A percentile compares a stretch with the other conserved stretches of the same genome.
phyloP scores from a whole-genome alignment of 139 green algal genomes.

The Chloropicon primus region DNA sequence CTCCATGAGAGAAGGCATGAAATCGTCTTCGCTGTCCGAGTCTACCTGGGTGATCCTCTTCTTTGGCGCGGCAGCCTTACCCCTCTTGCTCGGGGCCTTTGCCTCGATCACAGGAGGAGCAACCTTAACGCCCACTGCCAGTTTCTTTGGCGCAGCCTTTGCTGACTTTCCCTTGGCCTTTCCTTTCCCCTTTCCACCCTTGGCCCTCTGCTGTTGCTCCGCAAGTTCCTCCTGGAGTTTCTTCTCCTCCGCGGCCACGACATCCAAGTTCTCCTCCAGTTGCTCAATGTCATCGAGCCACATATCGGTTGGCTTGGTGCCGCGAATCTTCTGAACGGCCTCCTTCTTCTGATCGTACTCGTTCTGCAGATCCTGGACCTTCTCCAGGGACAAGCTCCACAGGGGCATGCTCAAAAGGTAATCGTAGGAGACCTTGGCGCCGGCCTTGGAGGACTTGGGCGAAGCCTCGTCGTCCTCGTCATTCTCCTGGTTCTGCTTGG shows the following conservation, averaged over 20 bases:
- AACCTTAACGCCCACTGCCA: neutral
- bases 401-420: conserved; percentile 96
- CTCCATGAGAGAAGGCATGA: neutral
- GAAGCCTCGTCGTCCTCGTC: conserved; percentile 28
- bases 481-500: neutral
- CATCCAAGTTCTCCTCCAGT: conserved; percentile 34
- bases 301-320: conserved; percentile 50
- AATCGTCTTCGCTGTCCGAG: conserved; percentile 2
- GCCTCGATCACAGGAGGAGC: neutral
- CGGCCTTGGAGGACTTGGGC: neutral
- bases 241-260: neutral
- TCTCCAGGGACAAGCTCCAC: conserved; percentile 84
- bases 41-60: conserved; percentile 1
- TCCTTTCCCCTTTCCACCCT: neutral
- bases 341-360: conserved; percentile 26
- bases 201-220: conserved; percentile 14
- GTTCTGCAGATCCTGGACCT: conserved; percentile 35
- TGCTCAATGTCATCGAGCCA: conserved; percentile 69
- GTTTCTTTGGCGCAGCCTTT: neutral
- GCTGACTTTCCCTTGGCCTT: neutral
- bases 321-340: conserved; percentile 38
- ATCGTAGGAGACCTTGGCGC: conserved; percentile 51
- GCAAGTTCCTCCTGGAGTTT: conserved; percentile 12
- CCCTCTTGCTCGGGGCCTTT: conserved; percentile 4
- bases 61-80: neutral